Conservation (phyloP, 768 basidiomycete genomes). For the Boletus rubroflammeus region DNA sequence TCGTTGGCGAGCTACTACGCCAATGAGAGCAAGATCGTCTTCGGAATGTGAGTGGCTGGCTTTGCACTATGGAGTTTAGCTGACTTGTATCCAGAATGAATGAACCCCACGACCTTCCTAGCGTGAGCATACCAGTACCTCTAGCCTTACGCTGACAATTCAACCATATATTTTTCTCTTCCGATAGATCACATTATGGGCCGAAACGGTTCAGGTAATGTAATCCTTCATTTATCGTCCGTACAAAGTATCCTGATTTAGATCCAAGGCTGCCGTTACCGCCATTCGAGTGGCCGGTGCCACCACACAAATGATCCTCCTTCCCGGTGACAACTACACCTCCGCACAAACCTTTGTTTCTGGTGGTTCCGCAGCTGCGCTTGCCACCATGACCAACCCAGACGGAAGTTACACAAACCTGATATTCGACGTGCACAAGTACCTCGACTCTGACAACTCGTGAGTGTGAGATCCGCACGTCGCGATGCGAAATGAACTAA, state of each 20-base stretch:
- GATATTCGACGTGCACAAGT: conserved; percentile 13
- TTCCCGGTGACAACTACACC: conserved; percentile 7
- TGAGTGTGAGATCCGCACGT: background rate
- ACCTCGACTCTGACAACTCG: conserved; percentile 15
- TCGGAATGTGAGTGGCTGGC: conserved; percentile 5
- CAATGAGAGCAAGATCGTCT: conserved; percentile 1
- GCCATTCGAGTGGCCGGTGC: conserved; percentile 14
- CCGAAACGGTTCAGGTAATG: conserved; percentile 8
- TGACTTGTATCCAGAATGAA: conserved; percentile 12
- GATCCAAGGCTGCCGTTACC: conserved; percentile 9
- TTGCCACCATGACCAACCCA: conserved; percentile 4
- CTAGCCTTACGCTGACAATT: background rate
- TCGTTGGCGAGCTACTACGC: conserved; percentile 5
- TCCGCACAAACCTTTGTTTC: conserved; percentile 8
- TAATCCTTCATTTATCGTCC: background rate
- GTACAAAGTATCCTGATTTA: background rate
- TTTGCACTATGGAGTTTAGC: background rate
- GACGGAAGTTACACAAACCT: conserved; percentile 7
- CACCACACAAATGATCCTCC: conserved; percentile 7
- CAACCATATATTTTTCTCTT: background rate
- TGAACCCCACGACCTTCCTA: conserved; percentile 14
- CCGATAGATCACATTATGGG: conserved; percentile 5
- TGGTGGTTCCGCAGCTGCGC: conserved; percentile 7
- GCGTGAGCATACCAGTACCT: background rate
- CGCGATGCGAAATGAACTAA: background rate